These are phyloP conservation scores for Irpex sp. DNA, from an alignment of 1,284 basidiomycete species.

Conservation along the genomic window DNA sequence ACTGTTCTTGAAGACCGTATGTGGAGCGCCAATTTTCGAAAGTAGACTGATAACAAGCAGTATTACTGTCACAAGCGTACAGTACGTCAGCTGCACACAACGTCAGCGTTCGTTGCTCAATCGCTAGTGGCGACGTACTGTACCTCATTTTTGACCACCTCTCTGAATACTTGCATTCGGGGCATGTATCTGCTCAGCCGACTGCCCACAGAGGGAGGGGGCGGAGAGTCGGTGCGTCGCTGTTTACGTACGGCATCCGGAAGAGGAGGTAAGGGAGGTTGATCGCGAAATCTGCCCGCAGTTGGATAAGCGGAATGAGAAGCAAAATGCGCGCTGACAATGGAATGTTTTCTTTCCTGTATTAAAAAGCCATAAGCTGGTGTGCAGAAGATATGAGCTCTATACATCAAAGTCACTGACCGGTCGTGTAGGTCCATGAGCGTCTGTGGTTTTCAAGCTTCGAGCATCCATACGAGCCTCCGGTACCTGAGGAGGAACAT, in stretches of 20 bases:
- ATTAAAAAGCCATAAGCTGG: neutral
- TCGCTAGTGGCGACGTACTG: slow-evolving; percentile 9
- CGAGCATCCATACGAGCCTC: neutral
- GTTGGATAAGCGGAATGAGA: neutral
- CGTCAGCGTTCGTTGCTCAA: neutral
- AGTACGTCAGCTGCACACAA: slow-evolving; percentile 47
- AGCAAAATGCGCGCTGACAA: neutral
- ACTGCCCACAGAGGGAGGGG: slow-evolving; percentile 39
- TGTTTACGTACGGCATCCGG: neutral
- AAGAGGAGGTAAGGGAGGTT: neutral
- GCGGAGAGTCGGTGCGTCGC: slow-evolving; percentile 13
- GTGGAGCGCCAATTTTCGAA: slow-evolving; percentile 47
- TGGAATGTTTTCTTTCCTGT: neutral
- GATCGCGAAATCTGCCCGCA: slow-evolving; percentile 3
- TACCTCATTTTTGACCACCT: slow-evolving; percentile 57
- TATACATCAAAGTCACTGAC: neutral
- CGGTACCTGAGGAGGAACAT: slow-evolving; percentile 29
- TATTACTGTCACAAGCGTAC: slow-evolving; percentile 48
- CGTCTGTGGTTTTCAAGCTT: neutral
- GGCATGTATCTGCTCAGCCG: slow-evolving; percentile 48
- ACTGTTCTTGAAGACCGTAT: slow-evolving; percentile 40
- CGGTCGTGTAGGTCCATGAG: neutral
- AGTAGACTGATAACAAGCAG: slow-evolving; percentile 48
- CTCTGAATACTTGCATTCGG: slow-evolving; percentile 48
- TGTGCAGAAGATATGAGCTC: neutral